A percentile compares a stretch with the other conserved stretches of the same genome.
Conservation (phyloP, 2,329 filamentous ascomycete genomes). For the Trichoderma polysporum region DNA sequence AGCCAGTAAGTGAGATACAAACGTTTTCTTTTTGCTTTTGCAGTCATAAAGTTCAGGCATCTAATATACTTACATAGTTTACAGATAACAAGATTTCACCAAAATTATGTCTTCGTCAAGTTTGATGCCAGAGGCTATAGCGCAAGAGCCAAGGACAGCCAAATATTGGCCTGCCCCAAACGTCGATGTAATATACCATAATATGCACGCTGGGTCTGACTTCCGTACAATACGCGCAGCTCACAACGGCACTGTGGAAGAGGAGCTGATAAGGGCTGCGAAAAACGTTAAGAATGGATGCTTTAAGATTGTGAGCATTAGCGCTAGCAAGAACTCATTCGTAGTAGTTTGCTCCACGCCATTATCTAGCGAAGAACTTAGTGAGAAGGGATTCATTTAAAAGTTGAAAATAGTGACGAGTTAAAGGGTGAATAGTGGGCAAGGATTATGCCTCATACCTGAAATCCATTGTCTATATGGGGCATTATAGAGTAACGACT, state of each 20-base stretch:
- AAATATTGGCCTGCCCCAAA: background rate
- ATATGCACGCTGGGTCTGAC: background rate
- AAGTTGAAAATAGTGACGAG: background rate
- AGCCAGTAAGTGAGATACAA: background rate
- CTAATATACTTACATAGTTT: background rate
- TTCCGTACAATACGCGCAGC: background rate
- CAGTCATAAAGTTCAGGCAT: background rate
- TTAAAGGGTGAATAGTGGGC: no score
- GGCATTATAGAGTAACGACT: no score
- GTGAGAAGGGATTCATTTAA: background rate
- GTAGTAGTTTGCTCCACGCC: background rate
- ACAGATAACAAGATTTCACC: background rate
- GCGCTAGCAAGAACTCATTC: background rate
- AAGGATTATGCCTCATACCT: no score
- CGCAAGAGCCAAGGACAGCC: no score
- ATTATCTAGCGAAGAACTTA: background rate
- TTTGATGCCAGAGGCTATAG: background rate
- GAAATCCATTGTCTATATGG: no score
- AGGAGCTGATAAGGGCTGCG: background rate
- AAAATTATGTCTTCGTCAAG: background rate
- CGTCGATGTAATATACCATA: background rate
- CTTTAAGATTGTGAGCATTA: background rate
- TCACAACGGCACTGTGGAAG: background rate
- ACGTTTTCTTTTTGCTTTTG: background rate
- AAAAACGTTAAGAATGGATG: background rate